phyloP scores from a whole-genome alignment of 768 basidiomycete species.

The Aureoboletus auriporus region DNA sequence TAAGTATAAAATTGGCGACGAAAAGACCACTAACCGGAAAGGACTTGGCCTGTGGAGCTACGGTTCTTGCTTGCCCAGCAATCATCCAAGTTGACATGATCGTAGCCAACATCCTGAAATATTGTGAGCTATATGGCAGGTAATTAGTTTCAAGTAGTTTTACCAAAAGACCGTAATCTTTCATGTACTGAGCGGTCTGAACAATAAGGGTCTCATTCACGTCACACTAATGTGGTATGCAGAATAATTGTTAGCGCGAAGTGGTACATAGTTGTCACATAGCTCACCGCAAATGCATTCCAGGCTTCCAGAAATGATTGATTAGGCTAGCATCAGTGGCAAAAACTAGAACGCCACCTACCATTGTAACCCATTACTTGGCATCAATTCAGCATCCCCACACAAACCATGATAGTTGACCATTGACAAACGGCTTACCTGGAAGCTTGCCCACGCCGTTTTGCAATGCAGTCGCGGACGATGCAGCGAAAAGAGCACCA shows the following conservation, averaged over 20 bases:
- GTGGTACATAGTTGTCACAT: background rate
- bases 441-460: slow-evolving; percentile 32
- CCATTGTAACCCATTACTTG: slow-evolving; percentile 32
- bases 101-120: slow-evolving; percentile 51
- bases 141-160: background rate
- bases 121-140: slow-evolving; percentile 1
- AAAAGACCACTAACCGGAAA: slow-evolving; percentile 41
- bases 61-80: slow-evolving; percentile 59
- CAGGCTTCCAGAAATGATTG: slow-evolving; percentile 40
- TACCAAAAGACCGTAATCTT: slow-evolving; percentile 48
- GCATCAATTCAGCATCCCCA: slow-evolving; percentile 4
- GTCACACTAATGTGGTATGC: slow-evolving; percentile 40
- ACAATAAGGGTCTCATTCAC: slow-evolving; percentile 52
- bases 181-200: slow-evolving; percentile 48
- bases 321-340: background rate
- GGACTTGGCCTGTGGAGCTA: slow-evolving; percentile 46
- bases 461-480: slow-evolving; percentile 15
- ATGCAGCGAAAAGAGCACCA: slow-evolving; percentile 11
- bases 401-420: background rate
- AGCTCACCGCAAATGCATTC: slow-evolving; percentile 59
- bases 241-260: background rate
- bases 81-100: slow-evolving; percentile 58
- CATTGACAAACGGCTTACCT: slow-evolving; percentile 12
- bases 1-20: too few relatives aligned
- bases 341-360: slow-evolving; percentile 3